Evolutionary conservation across 2,329 filamentous ascomycete genomes (phyloP).

Genomic region (Arthrobotrys entomopaga): DNA sequence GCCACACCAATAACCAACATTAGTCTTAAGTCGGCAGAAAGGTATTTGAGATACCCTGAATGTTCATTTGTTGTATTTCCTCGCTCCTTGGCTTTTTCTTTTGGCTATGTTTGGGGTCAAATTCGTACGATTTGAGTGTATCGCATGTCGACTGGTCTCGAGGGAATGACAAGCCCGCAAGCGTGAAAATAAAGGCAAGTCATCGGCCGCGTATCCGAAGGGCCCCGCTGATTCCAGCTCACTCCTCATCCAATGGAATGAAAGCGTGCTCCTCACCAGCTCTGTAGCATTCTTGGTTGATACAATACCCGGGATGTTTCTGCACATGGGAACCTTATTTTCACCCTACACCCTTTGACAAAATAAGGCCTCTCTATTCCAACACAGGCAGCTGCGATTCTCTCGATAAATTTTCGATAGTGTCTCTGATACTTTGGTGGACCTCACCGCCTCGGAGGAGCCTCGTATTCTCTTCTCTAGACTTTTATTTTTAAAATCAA

Average conservation of each 20-base stretch:
- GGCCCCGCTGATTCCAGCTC: background rate
- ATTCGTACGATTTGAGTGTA: too few species aligned
- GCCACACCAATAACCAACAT: too few species aligned
- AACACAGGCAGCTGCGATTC: constrained; percentile 34
- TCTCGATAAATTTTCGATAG: background rate
- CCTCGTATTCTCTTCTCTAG: constrained; percentile 6
- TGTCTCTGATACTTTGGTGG: too few species aligned
- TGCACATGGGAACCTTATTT: constrained; percentile 3
- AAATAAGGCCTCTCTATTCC: constrained; percentile 15
- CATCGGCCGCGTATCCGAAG: constrained; percentile 42
- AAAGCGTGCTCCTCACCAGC: background rate
- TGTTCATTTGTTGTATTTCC: too few species aligned
- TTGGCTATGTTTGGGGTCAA: background rate
- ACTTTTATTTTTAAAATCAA: constrained; percentile 1
- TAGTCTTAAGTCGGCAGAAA: too few species aligned
- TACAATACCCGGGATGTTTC: constrained; percentile 20
- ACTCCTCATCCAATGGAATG: constrained; percentile 4
- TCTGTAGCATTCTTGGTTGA: constrained; percentile 17
- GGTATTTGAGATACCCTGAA: background rate
- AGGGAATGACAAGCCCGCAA: too few species aligned
- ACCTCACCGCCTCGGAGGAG: too few species aligned
- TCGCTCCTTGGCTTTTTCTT: constrained; percentile 1
- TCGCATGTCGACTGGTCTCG: too few species aligned
- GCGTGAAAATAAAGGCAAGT: constrained; percentile 12
- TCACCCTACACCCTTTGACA: background rate